Percentiles rank a stretch among this genome's conserved stretches.
These are phyloP conservation scores for Vicia faba DNA, from an alignment of 306 rosid genomes.

Conservation along the genomic window DNA sequence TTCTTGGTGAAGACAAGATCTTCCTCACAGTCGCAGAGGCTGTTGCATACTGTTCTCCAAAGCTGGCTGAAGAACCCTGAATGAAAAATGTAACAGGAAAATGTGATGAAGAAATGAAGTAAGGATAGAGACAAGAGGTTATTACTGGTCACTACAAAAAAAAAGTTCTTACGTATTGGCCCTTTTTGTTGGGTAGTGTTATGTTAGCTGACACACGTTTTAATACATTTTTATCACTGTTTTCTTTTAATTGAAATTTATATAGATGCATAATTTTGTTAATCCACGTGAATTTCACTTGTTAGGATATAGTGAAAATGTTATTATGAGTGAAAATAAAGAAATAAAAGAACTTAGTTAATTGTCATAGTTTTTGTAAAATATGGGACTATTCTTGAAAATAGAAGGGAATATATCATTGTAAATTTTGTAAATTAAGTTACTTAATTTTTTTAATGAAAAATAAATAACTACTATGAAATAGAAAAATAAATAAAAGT, in stretches of 20 bases:
- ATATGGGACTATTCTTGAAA: too few species aligned
- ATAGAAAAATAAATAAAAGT: too few species aligned
- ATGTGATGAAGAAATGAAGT: conserved; percentile 21
- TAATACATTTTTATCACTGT: background rate
- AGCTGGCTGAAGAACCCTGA: conserved; percentile 66
- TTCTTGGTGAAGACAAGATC: conserved; percentile 84
- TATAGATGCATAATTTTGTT: background rate
- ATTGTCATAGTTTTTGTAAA: too few species aligned
- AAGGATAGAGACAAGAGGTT: conserved; percentile 10
- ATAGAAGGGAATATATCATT: too few species aligned
- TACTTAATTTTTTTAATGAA: too few species aligned
- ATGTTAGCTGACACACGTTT: background rate
- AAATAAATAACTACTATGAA: too few species aligned
- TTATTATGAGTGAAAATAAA: background rate
- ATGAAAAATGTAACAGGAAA: conserved; percentile 33
- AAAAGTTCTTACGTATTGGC: conserved; percentile 15
- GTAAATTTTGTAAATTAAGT: too few species aligned
- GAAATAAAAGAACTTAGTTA: too few species aligned
- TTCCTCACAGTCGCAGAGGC: conserved; percentile 95
- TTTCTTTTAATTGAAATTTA: background rate
- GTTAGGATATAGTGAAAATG: background rate
- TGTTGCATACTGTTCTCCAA: conserved; percentile 68
- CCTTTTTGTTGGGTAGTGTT: conserved; percentile 27
- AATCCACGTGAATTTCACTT: background rate
- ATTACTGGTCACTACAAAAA: too few species aligned